These are phyloP conservation scores for Zizania palustris DNA, from an alignment of 202 grass and related monocot species.

Conservation along the genomic window DNA sequence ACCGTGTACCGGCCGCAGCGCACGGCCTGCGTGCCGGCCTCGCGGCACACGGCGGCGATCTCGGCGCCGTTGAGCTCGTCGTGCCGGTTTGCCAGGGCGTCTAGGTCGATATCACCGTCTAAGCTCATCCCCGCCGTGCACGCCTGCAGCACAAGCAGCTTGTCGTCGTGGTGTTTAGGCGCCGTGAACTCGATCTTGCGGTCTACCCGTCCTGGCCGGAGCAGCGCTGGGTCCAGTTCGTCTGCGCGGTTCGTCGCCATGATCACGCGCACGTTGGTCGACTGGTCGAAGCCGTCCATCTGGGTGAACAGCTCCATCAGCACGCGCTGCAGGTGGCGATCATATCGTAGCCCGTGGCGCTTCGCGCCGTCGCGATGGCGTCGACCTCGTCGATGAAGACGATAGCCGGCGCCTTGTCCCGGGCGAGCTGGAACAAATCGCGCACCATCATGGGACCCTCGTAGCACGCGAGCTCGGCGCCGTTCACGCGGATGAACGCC, in stretches of 20 bases:
- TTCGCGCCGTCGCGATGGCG: slow-evolving; percentile 39
- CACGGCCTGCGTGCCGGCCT: slow-evolving; percentile 34
- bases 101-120: slow-evolving; percentile 10
- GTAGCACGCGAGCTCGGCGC: slow-evolving; percentile 32
- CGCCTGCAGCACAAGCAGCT: not conserved
- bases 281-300: slow-evolving; percentile 46
- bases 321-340: slow-evolving; percentile 37
- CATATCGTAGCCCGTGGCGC: not conserved
- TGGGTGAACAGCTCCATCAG: slow-evolving; percentile 45
- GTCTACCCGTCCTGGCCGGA: slow-evolving; percentile 43
- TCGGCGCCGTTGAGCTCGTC: slow-evolving; percentile 31
- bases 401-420: slow-evolving; percentile 44
- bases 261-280: slow-evolving; percentile 39
- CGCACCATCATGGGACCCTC: slow-evolving; percentile 44
- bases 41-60: slow-evolving; percentile 30
- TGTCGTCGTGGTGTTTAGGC: not conserved
- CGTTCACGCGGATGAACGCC: slow-evolving; percentile 41
- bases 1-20: slow-evolving; percentile 9
- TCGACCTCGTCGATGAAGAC: slow-evolving; percentile 61
- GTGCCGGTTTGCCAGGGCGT: not conserved
- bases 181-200: slow-evolving; percentile 33
- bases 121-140: slow-evolving; percentile 36
- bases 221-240: slow-evolving; percentile 40
- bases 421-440: slow-evolving; percentile 50
- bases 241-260: slow-evolving; percentile 44